phyloP scores from a whole-genome alignment of 2,329 filamentous ascomycete species.

The Coccinonectria pachysandricola region DNA sequence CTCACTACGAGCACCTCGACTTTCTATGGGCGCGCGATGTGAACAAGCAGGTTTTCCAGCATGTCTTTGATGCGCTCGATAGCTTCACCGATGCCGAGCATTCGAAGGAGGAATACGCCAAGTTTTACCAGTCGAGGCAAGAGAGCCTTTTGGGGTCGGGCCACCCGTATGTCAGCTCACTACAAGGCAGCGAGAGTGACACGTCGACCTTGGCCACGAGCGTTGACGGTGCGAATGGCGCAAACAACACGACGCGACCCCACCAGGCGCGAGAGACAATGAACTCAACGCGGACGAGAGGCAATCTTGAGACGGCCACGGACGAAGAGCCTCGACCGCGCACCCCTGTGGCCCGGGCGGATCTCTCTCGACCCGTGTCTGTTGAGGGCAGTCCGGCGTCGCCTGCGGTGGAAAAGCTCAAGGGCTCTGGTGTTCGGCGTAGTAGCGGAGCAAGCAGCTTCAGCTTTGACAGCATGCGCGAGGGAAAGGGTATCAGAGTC shows the following conservation, averaged over 20 bases:
- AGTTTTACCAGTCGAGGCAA: conserved; percentile 42
- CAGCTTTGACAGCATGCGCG: conserved; percentile 29
- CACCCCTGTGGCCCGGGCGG: conserved; percentile 8
- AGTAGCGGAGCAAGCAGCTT: conserved; percentile 25
- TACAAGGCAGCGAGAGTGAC: conserved; percentile 27
- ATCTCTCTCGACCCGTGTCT: too few relatives aligned
- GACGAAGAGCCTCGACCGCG: conserved; percentile 8
- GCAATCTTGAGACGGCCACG: conserved; percentile 8
- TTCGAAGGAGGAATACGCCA: conserved; percentile 49
- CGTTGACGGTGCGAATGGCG: conserved; percentile 8
- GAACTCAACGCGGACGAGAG: conserved; percentile 8
- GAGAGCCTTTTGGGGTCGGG: conserved; percentile 36
- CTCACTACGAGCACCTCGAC: conserved; percentile 93
- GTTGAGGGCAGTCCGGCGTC: conserved; percentile 9
- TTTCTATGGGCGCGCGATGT: conserved; percentile 91
- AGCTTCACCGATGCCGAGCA: conserved; percentile 52
- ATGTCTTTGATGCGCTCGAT: conserved; percentile 82
- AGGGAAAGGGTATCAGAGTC: conserved; percentile 30
- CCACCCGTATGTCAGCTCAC: conserved; percentile 14
- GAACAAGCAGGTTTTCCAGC: conserved; percentile 72
- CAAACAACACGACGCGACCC: conserved; percentile 8
- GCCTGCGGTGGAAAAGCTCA: conserved; percentile 8
- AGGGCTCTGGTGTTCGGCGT: conserved; percentile 11
- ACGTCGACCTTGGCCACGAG: conserved; percentile 21
- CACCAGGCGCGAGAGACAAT: conserved; percentile 22